Percentiles rank a stretch among this genome's conserved stretches.
These are phyloP conservation scores for Gossypium turneri DNA, from an alignment of 345 rosid species.

Conservation along the genomic window DNA sequence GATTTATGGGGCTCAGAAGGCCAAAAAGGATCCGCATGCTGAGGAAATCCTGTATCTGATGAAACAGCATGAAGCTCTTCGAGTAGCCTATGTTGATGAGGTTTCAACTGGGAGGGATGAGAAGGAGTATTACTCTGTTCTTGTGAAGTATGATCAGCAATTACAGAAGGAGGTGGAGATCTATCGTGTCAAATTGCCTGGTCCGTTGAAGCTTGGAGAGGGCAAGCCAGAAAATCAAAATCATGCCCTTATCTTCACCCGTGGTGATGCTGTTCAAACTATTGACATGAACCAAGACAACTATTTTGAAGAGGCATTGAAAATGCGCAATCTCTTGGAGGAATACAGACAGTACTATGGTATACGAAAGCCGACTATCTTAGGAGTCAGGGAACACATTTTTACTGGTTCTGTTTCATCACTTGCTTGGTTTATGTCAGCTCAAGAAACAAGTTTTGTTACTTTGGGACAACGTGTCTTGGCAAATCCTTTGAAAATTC, in stretches of 20 bases:
- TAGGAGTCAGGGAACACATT: slow-evolving; percentile 95
- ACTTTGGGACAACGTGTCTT: slow-evolving; percentile 96
- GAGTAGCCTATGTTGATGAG: slow-evolving; percentile 95
- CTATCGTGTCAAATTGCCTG: slow-evolving; percentile 90
- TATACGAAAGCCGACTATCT: slow-evolving; percentile 71
- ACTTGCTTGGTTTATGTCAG: slow-evolving; percentile 88
- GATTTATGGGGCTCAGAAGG: slow-evolving; percentile 88
- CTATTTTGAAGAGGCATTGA: slow-evolving; percentile 97
- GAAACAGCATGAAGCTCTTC: slow-evolving; percentile 86
- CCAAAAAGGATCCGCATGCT: slow-evolving; percentile 79
- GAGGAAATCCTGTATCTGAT: slow-evolving; percentile 76
- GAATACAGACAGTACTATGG: slow-evolving; percentile 70
- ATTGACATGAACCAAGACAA: slow-evolving; percentile 99
- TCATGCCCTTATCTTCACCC: slow-evolving; percentile 91
- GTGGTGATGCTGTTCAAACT: slow-evolving; percentile 98
- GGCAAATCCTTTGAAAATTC: slow-evolving; percentile 90
- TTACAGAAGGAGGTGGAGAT: slow-evolving; percentile 82
- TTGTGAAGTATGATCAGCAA: slow-evolving; percentile 81
- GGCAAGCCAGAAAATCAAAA: slow-evolving; percentile 99
- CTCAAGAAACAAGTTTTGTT: slow-evolving; percentile 88
- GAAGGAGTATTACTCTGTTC: slow-evolving; percentile 83
- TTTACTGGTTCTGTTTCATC: slow-evolving; percentile 98
- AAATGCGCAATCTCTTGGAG: slow-evolving; percentile 93
- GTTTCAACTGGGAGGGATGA: slow-evolving; percentile 42
- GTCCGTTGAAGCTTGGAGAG: slow-evolving; percentile 94